These are phyloP conservation scores for Wallacemonas rigidus DNA, from an alignment of 208 protist species.

Conservation along the genomic window DNA sequence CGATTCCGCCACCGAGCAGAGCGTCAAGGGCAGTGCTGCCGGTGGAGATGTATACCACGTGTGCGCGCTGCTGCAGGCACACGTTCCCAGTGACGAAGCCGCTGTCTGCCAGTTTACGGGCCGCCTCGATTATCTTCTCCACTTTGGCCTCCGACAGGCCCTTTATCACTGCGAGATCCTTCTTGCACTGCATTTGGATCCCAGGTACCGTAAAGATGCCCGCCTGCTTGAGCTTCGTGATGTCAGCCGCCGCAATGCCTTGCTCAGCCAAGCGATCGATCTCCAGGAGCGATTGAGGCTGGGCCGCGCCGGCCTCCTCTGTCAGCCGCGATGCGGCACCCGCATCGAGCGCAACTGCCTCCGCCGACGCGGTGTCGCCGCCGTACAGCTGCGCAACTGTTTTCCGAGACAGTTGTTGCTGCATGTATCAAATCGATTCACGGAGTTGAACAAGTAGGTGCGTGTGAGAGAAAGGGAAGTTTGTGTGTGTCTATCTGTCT, in stretches of 20 bases:
- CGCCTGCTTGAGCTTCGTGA: constrained; percentile 89
- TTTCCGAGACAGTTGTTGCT: constrained; percentile 13
- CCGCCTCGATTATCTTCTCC: constrained; percentile 97
- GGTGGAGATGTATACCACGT: constrained; percentile 93
- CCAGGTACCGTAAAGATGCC: constrained; percentile 92
- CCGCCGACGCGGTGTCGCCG: not conserved
- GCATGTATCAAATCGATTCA: not conserved
- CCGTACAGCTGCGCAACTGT: not conserved
- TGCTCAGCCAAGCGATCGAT: constrained; percentile 91
- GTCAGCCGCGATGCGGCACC: constrained; percentile 19
- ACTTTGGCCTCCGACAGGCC: constrained; percentile 98
- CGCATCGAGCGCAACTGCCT: constrained; percentile 16
- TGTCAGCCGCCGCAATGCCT: constrained; percentile 87
- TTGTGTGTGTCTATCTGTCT: too few relatives aligned
- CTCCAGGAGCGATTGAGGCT: constrained; percentile 63
- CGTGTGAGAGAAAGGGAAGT: too few relatives aligned
- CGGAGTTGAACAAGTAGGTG: too few relatives aligned
- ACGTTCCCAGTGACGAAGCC: constrained; percentile 91
- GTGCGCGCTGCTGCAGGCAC: constrained; percentile 86
- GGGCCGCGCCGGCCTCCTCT: constrained; percentile 25
- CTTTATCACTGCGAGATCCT: constrained; percentile 93
- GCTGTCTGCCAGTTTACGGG: constrained; percentile 81
- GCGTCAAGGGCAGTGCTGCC: constrained; percentile 93
- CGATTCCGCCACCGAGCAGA: constrained; percentile 96
- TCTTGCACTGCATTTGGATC: constrained; percentile 92